These are phyloP conservation scores for Prosopis cineraria DNA, from an alignment of 306 rosid species.

Conservation along the genomic window DNA sequence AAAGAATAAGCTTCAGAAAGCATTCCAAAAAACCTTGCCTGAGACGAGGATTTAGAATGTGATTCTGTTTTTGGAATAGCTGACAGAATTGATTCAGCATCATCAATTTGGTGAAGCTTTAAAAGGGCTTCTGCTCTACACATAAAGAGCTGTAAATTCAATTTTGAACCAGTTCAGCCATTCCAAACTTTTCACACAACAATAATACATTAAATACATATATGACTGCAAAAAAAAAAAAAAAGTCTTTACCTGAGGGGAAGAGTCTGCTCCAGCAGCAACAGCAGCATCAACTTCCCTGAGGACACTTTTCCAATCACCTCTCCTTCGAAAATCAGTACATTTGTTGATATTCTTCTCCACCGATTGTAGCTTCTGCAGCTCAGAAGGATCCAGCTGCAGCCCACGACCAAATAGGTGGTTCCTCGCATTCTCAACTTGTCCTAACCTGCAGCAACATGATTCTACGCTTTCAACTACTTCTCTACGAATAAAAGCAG, in stretches of 20 bases:
- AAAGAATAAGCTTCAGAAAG: conserved; percentile 73
- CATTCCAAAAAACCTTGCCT: conserved; percentile 70
- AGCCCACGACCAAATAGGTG: conserved; percentile 61
- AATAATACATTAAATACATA: not conserved
- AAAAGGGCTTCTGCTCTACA: conserved; percentile 95
- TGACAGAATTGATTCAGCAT: conserved; percentile 59
- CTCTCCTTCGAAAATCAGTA: conserved; percentile 67
- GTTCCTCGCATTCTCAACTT: conserved; percentile 77
- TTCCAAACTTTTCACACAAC: conserved; percentile 28
- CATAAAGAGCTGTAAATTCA: conserved; percentile 90
- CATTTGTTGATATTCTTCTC: conserved; percentile 81
- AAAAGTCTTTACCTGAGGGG: conserved; percentile 64
- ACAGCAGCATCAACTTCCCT: conserved; percentile 73
- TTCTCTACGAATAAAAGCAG: not conserved
- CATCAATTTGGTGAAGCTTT: conserved; percentile 87
- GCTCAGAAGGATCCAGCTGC: conserved; percentile 59
- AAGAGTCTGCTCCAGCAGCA: conserved; percentile 75
- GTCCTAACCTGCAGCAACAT: conserved; percentile 73
- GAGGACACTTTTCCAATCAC: conserved; percentile 80
- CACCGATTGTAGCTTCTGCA: conserved; percentile 67
- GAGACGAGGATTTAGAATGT: conserved; percentile 42
- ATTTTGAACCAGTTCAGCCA: conserved; percentile 66
- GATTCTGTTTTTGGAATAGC: conserved; percentile 52
- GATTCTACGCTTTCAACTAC: not conserved
- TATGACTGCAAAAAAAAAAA: not conserved